Conservation (phyloP, 257 asterid species). For the Primulina huaijiensis region DNA sequence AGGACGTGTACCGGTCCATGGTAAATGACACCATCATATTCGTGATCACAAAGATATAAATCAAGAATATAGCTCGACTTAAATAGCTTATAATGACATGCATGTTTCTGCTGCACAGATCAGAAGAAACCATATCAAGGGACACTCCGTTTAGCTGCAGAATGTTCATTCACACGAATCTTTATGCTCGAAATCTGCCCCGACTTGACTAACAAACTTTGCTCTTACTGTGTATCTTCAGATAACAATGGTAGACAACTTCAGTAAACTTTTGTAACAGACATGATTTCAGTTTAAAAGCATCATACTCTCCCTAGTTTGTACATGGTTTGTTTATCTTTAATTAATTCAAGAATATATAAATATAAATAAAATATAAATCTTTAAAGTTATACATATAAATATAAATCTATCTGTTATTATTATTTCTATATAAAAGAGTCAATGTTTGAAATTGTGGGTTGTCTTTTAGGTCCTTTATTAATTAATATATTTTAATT, state of each 20-base stretch:
- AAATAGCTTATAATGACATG: constrained; percentile 29
- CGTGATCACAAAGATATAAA: constrained; percentile 15
- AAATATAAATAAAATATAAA: no score
- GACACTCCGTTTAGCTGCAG: neutral
- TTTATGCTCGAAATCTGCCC: neutral
- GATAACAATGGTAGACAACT: neutral
- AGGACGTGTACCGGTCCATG: constrained; percentile 89
- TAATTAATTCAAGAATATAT: no score
- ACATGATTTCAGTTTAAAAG: neutral
- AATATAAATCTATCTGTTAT: no score
- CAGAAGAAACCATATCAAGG: constrained; percentile 15
- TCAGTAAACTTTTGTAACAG: neutral
- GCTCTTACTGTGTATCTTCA: neutral
- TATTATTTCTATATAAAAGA: no score
- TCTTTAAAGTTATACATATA: no score
- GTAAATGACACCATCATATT: constrained; percentile 32
- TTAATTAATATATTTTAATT: no score
- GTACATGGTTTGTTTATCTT: neutral
- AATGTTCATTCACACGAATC: constrained; percentile 10
- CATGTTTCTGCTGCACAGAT: constrained; percentile 27
- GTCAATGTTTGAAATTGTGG: no score
- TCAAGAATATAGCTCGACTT: constrained; percentile 19
- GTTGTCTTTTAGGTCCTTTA: no score
- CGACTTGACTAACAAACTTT: neutral
- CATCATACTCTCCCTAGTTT: neutral